These are phyloP conservation scores for Rhodamnia argentea DNA, from an alignment of 345 rosid genomes.

Conservation along the genomic window DNA sequence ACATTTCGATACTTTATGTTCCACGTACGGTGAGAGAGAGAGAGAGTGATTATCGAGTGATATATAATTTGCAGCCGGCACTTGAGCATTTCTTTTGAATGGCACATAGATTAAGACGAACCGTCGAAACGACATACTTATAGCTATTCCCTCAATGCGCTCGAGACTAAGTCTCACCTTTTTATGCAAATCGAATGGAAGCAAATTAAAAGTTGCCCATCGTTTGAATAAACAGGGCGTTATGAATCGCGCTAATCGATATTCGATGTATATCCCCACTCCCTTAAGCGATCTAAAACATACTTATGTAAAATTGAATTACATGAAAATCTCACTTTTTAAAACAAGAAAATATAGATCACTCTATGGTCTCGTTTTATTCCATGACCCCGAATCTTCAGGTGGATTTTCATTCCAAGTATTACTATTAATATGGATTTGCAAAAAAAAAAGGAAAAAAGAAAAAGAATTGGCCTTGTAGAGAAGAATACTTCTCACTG, in stretches of 20 bases:
- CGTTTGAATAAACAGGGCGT: neutral
- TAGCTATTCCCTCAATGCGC: neutral
- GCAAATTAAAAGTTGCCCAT: neutral
- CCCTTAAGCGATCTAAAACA: neutral
- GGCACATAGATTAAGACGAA: no score
- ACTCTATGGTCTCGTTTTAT: neutral
- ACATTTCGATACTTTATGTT: neutral
- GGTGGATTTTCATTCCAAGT: neutral
- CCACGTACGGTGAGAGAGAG: no score
- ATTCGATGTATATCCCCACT: neutral
- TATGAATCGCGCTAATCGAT: neutral
- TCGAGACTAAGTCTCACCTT: neutral
- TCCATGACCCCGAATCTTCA: neutral
- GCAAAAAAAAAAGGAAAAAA: neutral
- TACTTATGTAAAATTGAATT: neutral
- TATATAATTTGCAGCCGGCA: neutral
- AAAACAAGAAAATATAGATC: neutral
- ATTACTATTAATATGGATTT: neutral
- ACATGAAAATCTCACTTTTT: neutral
- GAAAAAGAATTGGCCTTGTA: no score
- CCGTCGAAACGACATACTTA: no score
- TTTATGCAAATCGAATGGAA: neutral
- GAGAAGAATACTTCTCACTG: no score
- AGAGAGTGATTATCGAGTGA: neutral
- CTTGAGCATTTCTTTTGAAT: neutral